Percentiles rank a stretch among this genome's conserved stretches.
phyloP scores from a whole-genome alignment of 768 basidiomycete species.

The Melanogaster broomeanus region DNA sequence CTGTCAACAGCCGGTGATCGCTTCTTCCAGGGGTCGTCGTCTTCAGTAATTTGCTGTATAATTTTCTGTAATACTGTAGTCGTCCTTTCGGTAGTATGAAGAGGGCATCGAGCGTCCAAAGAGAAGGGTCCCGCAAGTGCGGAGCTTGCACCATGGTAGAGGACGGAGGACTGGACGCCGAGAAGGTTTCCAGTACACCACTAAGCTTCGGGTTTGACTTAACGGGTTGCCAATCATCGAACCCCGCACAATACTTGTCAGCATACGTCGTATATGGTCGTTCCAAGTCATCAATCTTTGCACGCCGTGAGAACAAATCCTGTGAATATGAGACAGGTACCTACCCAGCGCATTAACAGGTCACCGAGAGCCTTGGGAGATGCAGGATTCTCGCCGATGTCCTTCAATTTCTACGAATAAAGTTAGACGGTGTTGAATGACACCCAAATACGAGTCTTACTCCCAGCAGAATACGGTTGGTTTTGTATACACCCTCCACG shows the following conservation, averaged over 20 bases:
- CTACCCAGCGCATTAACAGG: constrained; percentile 94
- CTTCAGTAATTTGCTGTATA: constrained; percentile 84
- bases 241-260: constrained; percentile 68
- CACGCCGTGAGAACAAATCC: constrained; percentile 16
- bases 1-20: constrained; percentile 80
- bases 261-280: constrained; percentile 84
- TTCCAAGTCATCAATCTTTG: constrained; percentile 91
- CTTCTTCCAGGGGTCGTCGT: constrained; percentile 84
- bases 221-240: constrained; percentile 84
- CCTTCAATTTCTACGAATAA: constrained; percentile 79
- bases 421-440: constrained; percentile 10
- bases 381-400: constrained; percentile 89
- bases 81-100: constrained; percentile 86
- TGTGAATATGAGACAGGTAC: constrained; percentile 29
- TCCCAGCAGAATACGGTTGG: constrained; percentile 77
- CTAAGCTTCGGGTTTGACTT: constrained; percentile 72
- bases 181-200: constrained; percentile 68
- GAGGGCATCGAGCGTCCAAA: constrained; percentile 85
- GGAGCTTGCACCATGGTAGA: constrained; percentile 36
- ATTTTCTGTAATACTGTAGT: constrained; percentile 88
- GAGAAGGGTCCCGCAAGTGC: constrained; percentile 37
- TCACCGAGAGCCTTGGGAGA: constrained; percentile 95
- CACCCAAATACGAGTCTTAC: constrained; percentile 38
- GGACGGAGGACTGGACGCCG: constrained; percentile 62
- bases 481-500: constrained; percentile 90